Percentiles rank a stretch among this genome's conserved stretches.
Evolutionary conservation across 495 filamentous ascomycete species (phyloP).

Genomic region (Pyronema omphalodes): DNA sequence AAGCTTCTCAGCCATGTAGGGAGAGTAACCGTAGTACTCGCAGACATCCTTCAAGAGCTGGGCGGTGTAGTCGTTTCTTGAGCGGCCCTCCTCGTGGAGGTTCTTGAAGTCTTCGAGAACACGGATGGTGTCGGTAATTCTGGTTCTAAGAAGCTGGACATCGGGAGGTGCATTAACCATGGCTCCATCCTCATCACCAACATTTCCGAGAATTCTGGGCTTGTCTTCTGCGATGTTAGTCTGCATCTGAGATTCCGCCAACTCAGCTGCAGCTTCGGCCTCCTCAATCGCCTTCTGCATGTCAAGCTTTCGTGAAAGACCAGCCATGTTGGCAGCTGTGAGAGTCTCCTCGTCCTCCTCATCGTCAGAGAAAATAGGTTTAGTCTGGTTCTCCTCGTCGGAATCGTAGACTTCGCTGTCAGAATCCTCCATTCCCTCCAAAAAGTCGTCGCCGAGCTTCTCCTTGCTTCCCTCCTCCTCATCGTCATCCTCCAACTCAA

Average conservation of each 20-base stretch:
- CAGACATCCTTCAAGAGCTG: constrained; percentile 84
- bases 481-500: constrained; percentile 24
- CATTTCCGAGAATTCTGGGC: constrained; percentile 49
- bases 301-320: constrained; percentile 68
- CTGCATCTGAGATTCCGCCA: constrained; percentile 77
- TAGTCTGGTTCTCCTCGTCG: constrained; percentile 25
- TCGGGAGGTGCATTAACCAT: constrained; percentile 50
- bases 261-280: constrained; percentile 56
- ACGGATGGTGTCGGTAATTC: constrained; percentile 84
- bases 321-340: constrained; percentile 91
- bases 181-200: constrained; percentile 32
- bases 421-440: constrained; percentile 38
- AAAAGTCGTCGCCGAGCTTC: constrained; percentile 35
- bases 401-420: constrained; percentile 40
- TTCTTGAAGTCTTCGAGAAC: constrained; percentile 75
- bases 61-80: constrained; percentile 67
- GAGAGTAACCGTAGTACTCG: constrained; percentile 52
- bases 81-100: constrained; percentile 55
- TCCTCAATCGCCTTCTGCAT: constrained; percentile 47
- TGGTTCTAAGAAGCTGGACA: constrained; percentile 69
- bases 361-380: constrained; percentile 81
- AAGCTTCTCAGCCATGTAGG: constrained; percentile 69
- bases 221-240: constrained; percentile 83
- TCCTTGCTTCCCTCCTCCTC: constrained; percentile 25
- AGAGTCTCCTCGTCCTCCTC: constrained; percentile 83